Base-by-base conservation (phyloP, 192 early-diverging fungal species). In the Pilobolus umbonatus region DNA sequence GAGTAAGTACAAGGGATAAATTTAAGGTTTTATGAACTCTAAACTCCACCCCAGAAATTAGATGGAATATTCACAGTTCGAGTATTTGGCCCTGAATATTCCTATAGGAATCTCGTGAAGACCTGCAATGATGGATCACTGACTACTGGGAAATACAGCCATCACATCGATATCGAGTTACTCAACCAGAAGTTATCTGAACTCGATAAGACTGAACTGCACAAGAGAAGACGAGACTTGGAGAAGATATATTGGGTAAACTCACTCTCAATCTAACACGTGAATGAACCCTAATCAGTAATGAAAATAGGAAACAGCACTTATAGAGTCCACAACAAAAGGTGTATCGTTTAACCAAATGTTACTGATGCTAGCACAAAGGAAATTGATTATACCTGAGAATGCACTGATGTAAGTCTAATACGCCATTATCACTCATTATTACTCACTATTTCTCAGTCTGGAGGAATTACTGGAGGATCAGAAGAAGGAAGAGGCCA, bases 361-460 rank as follows among this genome's bases (percentile, higher is more conserved):
- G 81, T 63, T 83, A 32, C 61, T 72, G 38, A 76, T 76, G 58
- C 49, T 83, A 39, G 81, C 78, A 11, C 76, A 83, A 46, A 68
- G 74, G 67, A 80, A 80, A 55, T 47, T 83, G 22, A 75, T 78
- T 46, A 68, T 76, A 49, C 74, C 77, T 39, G 81, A 83, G n/a
- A 63, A 78, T 46, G 73, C 74, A 4, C 62, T 83, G 28, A 22
- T 71, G 74, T 76, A 69, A 69, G 71, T 57, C 49, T 34, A 24
- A 28, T 31, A 17, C 6, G 34, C 22, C 7, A 9, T 38, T 35
- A 54, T 53, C 54, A 22, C n/a, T n/a, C n/a, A n/a, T n/a, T 30
- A 28, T 29, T 38, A 38, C 24, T 30, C 21, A 12, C 11, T 40
- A 35, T 40, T 11, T 50, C 38, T 19, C 31, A 75, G 73, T 19